Evolutionary conservation across 2,329 filamentous ascomycete species (phyloP).

Genomic region (Ceratocystis colombiana): DNA sequence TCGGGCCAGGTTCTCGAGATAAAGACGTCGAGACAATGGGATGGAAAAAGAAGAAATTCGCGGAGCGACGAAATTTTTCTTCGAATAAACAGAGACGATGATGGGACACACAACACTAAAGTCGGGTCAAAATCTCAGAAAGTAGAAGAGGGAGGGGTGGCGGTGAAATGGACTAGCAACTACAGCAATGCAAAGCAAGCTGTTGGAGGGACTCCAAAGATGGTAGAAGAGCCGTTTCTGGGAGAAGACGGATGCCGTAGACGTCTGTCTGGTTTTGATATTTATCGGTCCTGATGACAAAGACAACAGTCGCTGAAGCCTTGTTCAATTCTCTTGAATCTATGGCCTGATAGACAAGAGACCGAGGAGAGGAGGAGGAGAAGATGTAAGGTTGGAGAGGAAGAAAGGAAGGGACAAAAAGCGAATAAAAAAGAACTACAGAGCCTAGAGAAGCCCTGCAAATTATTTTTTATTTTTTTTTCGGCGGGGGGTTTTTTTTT

Average conservation of each 20-base stretch:
- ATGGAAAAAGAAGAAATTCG: too few relatives aligned
- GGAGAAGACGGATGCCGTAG: conserved; percentile 3
- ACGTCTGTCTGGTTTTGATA: background rate
- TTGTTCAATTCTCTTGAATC: conserved; percentile 21
- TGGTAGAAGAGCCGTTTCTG: background rate
- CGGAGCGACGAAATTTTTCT: too few relatives aligned
- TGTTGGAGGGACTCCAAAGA: too few relatives aligned
- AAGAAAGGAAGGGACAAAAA: conserved; percentile 12
- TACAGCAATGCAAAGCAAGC: too few relatives aligned
- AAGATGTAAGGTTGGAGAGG: conserved; percentile 10
- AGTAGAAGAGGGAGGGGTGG: too few relatives aligned
- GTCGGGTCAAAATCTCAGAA: too few relatives aligned
- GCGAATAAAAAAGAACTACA: conserved; percentile 19
- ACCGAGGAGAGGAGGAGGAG: conserved; percentile 11
- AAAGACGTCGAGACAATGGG: too few relatives aligned
- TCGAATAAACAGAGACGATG: too few relatives aligned
- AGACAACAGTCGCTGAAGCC: conserved; percentile 16
- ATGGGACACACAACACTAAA: too few relatives aligned
- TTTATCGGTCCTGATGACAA: conserved; percentile 16
- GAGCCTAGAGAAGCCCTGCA: conserved; percentile 23
- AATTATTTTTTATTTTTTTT: conserved; percentile 24
- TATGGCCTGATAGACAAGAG: conserved; percentile 26
- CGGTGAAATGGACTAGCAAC: too few relatives aligned
- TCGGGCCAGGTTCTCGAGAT: too few relatives aligned
- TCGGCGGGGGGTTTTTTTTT: conserved; percentile 2